Evolutionary conservation across 1,284 basidiomycete genomes (phyloP), one percentile per base, ranked within the genome.

Genomic region (Jaminaea rosea): DNA sequence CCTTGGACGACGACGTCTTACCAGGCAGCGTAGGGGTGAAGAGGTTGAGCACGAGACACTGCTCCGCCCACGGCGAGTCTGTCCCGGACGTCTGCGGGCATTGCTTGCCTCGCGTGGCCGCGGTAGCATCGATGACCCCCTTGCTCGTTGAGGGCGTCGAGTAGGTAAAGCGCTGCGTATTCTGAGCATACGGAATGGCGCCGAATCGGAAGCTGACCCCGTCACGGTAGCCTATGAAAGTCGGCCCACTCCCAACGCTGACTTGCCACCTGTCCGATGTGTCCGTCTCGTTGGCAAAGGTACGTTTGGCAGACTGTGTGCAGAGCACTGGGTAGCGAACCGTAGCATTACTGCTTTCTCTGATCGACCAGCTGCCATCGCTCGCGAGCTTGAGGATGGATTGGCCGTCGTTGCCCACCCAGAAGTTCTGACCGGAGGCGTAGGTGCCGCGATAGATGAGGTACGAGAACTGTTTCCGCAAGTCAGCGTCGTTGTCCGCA

Each of bases 1-100:
- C 10, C n/a, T 56, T 49, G 4, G 34, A 4, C 9, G 56, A 45
- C 10, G 62, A 49, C 9, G 62, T 47, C 13, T 53, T 37, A n/a
- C 66, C 72, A 1, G 74, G 76, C 36, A 75, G 63, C 62, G 65
- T 66, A 3, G 82, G 80, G 27, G 76, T 78, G 48, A 80, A 75
- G 4, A 84, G 78, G 62, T 84, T 84, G 58, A 84, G 62, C 1
- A 77, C 79, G 32, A 84, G 71, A 63, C 83, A 82, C 79, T 68
- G 70, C 44, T 78, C 72, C 8, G 36, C n/a, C 11, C 42, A 51
- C 1, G 27, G 7, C 2, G 13, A 23, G 29, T 10, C 21, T 17
- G 24, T 24, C 10, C 31, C 32, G 5, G 34, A 31, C 11, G 7
- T 26, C 41, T 52, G 51, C 11, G 51, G 51, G 26, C 51, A 52